Conservation (phyloP, 495 filamentous ascomycete genomes). For the Neurospora discreta region DNA sequence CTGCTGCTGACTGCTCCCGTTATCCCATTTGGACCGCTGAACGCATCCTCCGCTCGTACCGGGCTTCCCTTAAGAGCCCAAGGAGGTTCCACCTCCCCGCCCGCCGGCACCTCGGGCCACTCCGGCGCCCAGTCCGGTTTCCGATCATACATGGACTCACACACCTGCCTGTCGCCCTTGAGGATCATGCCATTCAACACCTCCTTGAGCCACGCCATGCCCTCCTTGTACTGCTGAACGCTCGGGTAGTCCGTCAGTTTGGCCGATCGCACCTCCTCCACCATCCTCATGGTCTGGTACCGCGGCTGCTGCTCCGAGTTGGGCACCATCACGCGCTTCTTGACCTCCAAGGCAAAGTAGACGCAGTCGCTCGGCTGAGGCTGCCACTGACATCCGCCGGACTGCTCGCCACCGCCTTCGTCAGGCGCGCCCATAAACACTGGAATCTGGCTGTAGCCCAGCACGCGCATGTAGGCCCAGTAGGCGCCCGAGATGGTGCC, state of each 20-base stretch:
- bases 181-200: constrained; percentile 9
- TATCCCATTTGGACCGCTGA: not conserved
- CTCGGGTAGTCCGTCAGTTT: constrained; percentile 2
- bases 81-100: not conserved
- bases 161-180: constrained; percentile 8
- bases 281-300: constrained; percentile 5
- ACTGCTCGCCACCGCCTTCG: not conserved
- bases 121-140: constrained; percentile 6
- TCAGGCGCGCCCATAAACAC: constrained; percentile 2
- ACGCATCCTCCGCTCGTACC: not conserved
- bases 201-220: constrained; percentile 5
- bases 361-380: constrained; percentile 7
- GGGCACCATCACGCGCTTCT: constrained; percentile 1
- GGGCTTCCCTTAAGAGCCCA: not conserved
- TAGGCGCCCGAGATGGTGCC: constrained; percentile 10
- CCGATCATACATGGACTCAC: constrained; percentile 9
- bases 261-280: constrained; percentile 11
- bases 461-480: constrained; percentile 13
- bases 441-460: constrained; percentile 9
- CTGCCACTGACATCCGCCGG: constrained; percentile 4
- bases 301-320: not conserved
- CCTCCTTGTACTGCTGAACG: constrained; percentile 3
- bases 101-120: not conserved
- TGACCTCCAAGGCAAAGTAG: constrained; percentile 8
- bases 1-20: not conserved